These are phyloP conservation scores for Emmonsia crescens DNA, from an alignment of 2,329 filamentous ascomycete species.

Conservation along the genomic window DNA sequence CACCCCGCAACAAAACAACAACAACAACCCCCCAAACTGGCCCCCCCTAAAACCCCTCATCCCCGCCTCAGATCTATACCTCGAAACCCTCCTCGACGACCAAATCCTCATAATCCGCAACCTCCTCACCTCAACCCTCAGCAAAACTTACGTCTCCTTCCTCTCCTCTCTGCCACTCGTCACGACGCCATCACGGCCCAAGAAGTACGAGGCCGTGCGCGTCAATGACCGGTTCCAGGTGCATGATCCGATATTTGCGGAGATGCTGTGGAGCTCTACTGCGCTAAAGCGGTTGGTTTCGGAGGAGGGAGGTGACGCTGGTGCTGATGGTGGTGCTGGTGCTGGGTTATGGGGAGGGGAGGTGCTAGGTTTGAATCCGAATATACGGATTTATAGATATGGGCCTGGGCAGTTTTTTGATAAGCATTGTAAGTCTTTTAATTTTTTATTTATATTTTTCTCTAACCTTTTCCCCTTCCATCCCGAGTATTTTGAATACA, in stretches of 20 bases:
- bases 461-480: not conserved
- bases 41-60: constrained; percentile 68
- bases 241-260: constrained; percentile 62
- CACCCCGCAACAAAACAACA: not conserved
- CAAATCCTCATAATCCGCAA: constrained; percentile 65
- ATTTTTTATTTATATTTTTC: not conserved
- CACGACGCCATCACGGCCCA: constrained; percentile 69
- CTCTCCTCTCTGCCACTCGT: constrained; percentile 58
- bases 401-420: constrained; percentile 81
- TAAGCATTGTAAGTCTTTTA: constrained; percentile 62
- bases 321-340: constrained; percentile 14
- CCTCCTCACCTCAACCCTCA: constrained; percentile 65
- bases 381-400: constrained; percentile 85
- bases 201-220: constrained; percentile 66
- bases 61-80: constrained; percentile 52
- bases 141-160: constrained; percentile 65
- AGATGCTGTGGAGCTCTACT: constrained; percentile 65
- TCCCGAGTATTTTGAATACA: too few relatives aligned
- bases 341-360: constrained; percentile 61
- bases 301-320: constrained; percentile 2
- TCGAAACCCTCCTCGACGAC: constrained; percentile 46
- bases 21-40: constrained; percentile 30
- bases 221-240: constrained; percentile 87
- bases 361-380: constrained; percentile 73
- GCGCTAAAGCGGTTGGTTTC: constrained; percentile 53